Evolutionary conservation across 306 rosid species (phyloP), one percentile per base, ranked within the genome.

Genomic region (Prunus davidiana): DNA sequence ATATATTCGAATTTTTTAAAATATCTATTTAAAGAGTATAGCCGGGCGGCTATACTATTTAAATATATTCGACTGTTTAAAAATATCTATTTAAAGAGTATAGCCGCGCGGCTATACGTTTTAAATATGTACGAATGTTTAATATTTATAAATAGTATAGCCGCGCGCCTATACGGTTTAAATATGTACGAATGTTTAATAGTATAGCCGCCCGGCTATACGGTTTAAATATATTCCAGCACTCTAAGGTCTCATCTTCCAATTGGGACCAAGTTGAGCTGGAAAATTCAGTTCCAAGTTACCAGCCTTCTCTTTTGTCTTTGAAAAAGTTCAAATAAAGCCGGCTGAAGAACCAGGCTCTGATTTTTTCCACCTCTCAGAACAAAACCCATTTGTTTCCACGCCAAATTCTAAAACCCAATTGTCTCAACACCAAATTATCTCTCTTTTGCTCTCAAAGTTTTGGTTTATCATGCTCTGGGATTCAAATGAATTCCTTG

Each of bases 111-210:
- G 34, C 34, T 4, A 30, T 4, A 30, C 1, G 0, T 1, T 30
- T 27, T 27, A 2, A 27, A 27, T 2, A 27, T 27, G 0, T 27
- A 3, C 32, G 7, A 5, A 32, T 32, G 5, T 32, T 24, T 24
- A 32, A 32, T 32, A 0, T 0, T 1, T 32, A 32, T 30, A 32
- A 5, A 32, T 0, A 4, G 38, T 32, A 32, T 5, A 32, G 34
- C 34, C 34, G 34, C 34, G 0, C 34, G 34, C 6, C 34, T 4
- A 30, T 4, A 30, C 1, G 0, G 0, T 30, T 27, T 27, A 2
- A 27, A 27, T 27, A 27, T 27, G 3, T 28, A 3, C 4, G 1
- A 32, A 32, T 32, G 5, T 32, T 32, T 32, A 32, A 5, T 5
- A 32, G 7, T 32, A 32, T 5, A 32, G 41, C 41, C 38, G 38